Evolutionary conservation across 768 basidiomycete species (phyloP), one percentile per base, ranked within the genome.

Genomic region (Trametes cingulata): DNA sequence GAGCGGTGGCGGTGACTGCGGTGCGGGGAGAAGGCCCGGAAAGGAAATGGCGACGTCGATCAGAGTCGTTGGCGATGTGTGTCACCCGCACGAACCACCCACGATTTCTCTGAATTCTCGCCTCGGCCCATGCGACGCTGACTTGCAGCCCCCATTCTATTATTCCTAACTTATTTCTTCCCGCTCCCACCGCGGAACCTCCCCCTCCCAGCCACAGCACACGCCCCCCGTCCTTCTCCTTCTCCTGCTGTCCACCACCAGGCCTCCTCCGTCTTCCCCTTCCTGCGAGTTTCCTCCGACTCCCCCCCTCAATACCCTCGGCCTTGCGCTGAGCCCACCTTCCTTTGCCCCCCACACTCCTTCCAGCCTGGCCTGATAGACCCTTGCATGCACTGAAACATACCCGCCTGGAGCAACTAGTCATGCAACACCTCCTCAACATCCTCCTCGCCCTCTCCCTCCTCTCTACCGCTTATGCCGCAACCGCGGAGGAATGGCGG

Each of bases 401-500:
- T 61, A 56, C 52, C 45, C 56, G 56, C 56, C 56, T 49, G 56
- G 56, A 49, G 37, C 48, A 47, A 51, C 42, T 39, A 43, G 57
- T 13, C 61, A 68, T 71, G 68, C 59, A 66, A 40, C 33, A 62
- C 43, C 49, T 71, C 40, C 65, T 72, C 59, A 57, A 57, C 50
- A 54, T 73, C 63, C 68, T 70, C 56, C 48, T 63, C 60, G 70
- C 65, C 59, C 60, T 70, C 62, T 67, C 67, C 56, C 54, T 66
- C 50, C 51, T 74, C 52, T 64, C 66, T 46, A 68, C 75, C 48
- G 78, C 73, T 12, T 74, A 74, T 54, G 83, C 85, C 19, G 88
- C 87, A 3, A 85, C 86, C 48, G 82, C 87, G 35, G 86, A 88
- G 52, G 78, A 90, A 68, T 91, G 88, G 91, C 78, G 88, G 63